Conservation (phyloP, 768 basidiomycete genomes). For the Tulasnella sp. region DNA sequence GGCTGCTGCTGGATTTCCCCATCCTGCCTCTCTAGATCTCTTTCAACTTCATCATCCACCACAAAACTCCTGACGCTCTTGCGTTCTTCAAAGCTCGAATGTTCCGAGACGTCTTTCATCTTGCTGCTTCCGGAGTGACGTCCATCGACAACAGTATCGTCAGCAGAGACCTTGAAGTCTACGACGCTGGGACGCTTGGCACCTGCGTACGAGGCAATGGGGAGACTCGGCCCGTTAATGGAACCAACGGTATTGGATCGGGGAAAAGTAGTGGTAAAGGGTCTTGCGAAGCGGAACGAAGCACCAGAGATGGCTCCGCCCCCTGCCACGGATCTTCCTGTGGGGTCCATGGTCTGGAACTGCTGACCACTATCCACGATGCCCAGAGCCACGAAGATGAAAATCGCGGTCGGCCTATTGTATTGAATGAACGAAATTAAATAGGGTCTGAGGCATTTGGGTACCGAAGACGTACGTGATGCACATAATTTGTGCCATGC, state of each 20-base stretch:
- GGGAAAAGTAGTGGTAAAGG: not conserved
- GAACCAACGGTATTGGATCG: not conserved
- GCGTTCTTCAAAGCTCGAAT: not conserved
- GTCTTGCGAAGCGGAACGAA: conserved; percentile 12
- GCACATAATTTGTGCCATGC: conserved; percentile 14
- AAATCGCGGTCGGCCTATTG: conserved; percentile 10
- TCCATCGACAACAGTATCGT: not conserved
- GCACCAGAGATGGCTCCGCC: not conserved
- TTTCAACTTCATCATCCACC: not conserved
- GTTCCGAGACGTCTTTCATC: not conserved
- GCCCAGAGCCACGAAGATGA: conserved; percentile 11
- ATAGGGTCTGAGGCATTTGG: not conserved
- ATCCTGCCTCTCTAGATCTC: not conserved
- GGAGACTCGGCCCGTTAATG: not conserved
- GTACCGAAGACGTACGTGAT: conserved; percentile 1
- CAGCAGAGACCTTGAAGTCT: not conserved
- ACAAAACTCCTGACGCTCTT: not conserved
- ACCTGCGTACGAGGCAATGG: not conserved
- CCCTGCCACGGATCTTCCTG: not conserved
- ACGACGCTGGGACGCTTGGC: not conserved
- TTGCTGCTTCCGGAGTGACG: not conserved
- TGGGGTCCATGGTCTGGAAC: not conserved
- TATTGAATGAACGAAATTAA: too few species aligned
- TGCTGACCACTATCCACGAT: not conserved
- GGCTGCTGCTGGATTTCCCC: too few species aligned